A percentile compares a stretch with the other conserved stretches of the same genome.
These are phyloP conservation scores for Nannochloropsis salina DNA, from an alignment of 108 stramenopile genomes.

Conservation along the genomic window DNA sequence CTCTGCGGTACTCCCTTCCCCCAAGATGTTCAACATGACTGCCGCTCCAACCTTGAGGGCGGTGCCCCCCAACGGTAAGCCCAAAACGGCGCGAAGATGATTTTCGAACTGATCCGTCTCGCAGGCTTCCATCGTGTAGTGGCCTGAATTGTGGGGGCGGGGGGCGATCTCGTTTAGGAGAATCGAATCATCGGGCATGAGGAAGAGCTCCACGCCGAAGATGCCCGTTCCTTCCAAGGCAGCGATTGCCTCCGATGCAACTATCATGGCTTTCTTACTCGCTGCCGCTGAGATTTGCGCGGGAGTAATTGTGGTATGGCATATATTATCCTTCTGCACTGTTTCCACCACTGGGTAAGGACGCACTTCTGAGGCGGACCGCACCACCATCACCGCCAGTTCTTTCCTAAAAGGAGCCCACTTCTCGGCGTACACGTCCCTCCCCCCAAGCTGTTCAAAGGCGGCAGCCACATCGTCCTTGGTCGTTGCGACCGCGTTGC, in stretches of 20 bases:
- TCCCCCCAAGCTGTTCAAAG: conserved; percentile 50
- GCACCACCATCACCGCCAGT: conserved; percentile 93
- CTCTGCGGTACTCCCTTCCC: conserved; percentile 42
- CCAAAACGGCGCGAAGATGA: conserved; percentile 85
- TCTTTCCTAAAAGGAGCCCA: conserved; percentile 84
- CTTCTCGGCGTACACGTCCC: conserved; percentile 79
- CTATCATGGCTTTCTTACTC: conserved; percentile 55
- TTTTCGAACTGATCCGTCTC: conserved; percentile 93
- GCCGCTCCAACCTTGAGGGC: conserved; percentile 52
- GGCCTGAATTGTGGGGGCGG: conserved; percentile 95
- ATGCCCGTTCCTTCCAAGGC: conserved; percentile 72
- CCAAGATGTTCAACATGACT: conserved; percentile 60
- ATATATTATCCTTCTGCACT: conserved; percentile 88
- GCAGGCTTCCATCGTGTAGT: conserved; percentile 98
- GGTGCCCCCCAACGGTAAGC: conserved; percentile 81
- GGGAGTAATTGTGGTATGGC: conserved; percentile 82
- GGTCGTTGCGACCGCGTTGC: conserved; percentile 76
- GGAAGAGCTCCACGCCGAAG: conserved; percentile 95
- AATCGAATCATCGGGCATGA: conserved; percentile 59
- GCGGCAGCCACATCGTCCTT: conserved; percentile 53
- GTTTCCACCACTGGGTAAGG: conserved; percentile 92
- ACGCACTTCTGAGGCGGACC: conserved; percentile 14
- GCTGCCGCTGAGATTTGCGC: conserved; percentile 48
- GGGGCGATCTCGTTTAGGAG: conserved; percentile 96
- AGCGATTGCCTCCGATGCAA: conserved; percentile 67